Evolutionary conservation across 2,329 filamentous ascomycete genomes (phyloP), one percentile per base, ranked within the genome.

Genomic region (Fusarium tjaetaba): DNA sequence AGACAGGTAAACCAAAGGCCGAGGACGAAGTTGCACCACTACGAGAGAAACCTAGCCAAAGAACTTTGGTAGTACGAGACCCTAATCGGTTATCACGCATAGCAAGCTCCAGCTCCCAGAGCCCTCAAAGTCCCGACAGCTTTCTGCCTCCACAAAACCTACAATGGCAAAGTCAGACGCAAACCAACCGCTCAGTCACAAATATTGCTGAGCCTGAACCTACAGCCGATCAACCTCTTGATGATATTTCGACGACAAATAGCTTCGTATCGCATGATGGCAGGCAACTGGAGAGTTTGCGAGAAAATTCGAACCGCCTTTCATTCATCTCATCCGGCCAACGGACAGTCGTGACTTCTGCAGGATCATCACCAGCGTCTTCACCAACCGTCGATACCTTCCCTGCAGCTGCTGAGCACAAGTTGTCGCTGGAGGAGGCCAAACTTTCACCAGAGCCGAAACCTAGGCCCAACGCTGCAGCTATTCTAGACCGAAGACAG

Each of bases 261-360:
- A 90, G 88, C 76, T 78, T 88, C 53, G 81, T 87, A 36, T 91
- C 89, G 1, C 86, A 89, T 20, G 89, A 92, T 65, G 89, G 88
- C 22, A 85, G 85, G 36, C 88, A 89, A 58, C 82, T 91, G 11
- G 89, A 92, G 20, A 88, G 79, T 59, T 80, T 91, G 30, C 84
- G 89, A 34, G 88, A 91, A 51, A 88, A 86, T 77, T 83, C 84
- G 4, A 86, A 90, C 70, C 86, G 90, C 11, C 83, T 90, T 9
- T 92, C 90, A 0, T 88, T 86, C 70, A 84, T 90, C 43, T 92
- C 90, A 4, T 90, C 88, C 10, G 88, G 88, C 11, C 89, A 91
- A 77, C 85, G 88, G 65, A 92, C 90, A 7, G 81, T 89, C 32
- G 77, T 90, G 13, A 91, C 89, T 4, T 91, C 90, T 0, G 85